Percentiles rank a stretch among this genome's conserved stretches.
Conservation (phyloP, 2,329 filamentous ascomycete species). For the Aspergillus vadensis region DNA sequence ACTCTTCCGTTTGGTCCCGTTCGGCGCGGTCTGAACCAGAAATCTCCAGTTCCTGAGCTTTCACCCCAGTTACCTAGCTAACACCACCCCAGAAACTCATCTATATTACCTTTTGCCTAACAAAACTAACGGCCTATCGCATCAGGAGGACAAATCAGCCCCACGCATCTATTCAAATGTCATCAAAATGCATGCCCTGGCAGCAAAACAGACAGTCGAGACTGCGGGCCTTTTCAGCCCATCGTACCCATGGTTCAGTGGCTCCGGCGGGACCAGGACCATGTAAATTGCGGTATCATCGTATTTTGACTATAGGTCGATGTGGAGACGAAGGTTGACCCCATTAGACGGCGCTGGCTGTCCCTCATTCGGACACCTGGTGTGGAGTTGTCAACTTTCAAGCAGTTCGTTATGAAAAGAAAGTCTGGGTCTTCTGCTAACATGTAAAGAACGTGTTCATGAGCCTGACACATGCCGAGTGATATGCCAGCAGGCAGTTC, state of each 20-base stretch:
- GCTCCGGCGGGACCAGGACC: not conserved
- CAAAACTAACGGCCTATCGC: too few species aligned
- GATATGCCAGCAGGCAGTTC: too few species aligned
- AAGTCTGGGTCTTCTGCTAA: too few species aligned
- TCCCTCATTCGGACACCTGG: too few species aligned
- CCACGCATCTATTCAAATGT: rapidly evolving
- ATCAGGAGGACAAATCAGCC: too few species aligned
- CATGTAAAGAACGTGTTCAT: too few species aligned
- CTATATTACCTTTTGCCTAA: too few species aligned
- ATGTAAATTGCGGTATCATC: not conserved
- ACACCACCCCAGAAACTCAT: not conserved
- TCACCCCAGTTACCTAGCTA: not conserved
- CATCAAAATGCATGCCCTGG: not conserved
- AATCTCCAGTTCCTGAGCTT: not conserved
- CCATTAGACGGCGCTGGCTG: not conserved
- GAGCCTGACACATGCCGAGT: too few species aligned
- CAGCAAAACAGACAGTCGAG: not conserved
- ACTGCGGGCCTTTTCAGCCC: not conserved
- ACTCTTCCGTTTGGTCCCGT: not conserved
- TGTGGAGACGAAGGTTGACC: not conserved
- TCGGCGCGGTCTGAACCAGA: not conserved
- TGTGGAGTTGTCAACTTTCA: too few species aligned
- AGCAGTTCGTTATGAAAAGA: too few species aligned
- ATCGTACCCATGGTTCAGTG: not conserved
- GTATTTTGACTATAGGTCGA: not conserved